Conservation (phyloP, 202 grass and related monocot genomes). For the Tripidium arundinaceum region DNA sequence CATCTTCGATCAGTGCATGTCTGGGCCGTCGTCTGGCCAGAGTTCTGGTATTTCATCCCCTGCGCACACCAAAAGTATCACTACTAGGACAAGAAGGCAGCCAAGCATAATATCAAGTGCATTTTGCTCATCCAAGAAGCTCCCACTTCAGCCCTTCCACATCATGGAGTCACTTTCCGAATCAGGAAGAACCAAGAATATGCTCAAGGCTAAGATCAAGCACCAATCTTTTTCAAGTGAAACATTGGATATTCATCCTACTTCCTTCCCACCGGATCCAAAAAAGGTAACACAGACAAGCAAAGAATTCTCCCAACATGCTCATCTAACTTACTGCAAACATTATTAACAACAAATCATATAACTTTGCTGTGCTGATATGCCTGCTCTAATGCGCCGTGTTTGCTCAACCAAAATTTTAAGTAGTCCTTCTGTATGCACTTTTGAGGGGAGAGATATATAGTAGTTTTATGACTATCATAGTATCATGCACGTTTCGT, state of each 20-base stretch:
- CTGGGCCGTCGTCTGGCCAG: slow-evolving; percentile 60
- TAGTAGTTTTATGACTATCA: background rate
- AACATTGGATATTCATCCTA: slow-evolving; percentile 36
- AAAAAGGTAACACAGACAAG: slow-evolving; percentile 44
- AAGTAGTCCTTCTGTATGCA: background rate
- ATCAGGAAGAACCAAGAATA: slow-evolving; percentile 42
- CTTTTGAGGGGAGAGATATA: background rate
- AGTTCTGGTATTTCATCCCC: slow-evolving; percentile 86
- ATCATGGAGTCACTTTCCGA: slow-evolving; percentile 66
- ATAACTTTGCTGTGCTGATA: background rate
- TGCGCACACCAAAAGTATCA: slow-evolving; percentile 54
- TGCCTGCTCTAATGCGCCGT: background rate
- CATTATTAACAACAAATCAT: background rate
- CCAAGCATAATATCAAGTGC: slow-evolving; percentile 91
- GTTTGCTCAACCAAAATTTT: background rate
- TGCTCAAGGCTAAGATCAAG: slow-evolving; percentile 60
- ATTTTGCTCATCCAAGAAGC: slow-evolving; percentile 96
- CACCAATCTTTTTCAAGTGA: slow-evolving; percentile 54
- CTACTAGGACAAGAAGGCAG: slow-evolving; percentile 45
- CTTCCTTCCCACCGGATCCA: slow-evolving; percentile 33
- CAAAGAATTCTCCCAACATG: background rate
- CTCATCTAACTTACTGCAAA: background rate
- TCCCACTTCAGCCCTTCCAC: slow-evolving; percentile 76
- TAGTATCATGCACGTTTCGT: background rate
- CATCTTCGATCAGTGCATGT: slow-evolving; percentile 84